phyloP scores from a whole-genome alignment of 164 flowering plant species.

The Protea cynaroides region DNA sequence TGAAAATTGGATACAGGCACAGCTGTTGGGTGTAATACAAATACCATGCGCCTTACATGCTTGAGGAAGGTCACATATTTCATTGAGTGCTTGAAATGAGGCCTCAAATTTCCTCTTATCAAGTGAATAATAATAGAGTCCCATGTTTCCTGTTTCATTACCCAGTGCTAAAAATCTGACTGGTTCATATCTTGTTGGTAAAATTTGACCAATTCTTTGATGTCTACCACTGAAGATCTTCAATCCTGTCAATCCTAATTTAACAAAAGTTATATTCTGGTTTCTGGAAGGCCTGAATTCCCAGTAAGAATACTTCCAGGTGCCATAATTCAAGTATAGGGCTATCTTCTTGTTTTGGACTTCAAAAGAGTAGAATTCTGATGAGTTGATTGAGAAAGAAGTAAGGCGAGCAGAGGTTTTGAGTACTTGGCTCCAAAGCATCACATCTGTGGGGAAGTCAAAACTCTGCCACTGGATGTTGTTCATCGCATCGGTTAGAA shows the following conservation, averaged over 20 bases:
- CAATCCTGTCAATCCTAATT: constrained; percentile 47
- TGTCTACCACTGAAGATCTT: constrained; percentile 35
- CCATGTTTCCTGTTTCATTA: constrained; percentile 59
- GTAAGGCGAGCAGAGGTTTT: constrained; percentile 49
- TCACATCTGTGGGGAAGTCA: constrained; percentile 70
- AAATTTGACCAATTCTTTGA: constrained; percentile 43
- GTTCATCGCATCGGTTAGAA: constrained; percentile 40
- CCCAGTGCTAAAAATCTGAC: constrained; percentile 54
- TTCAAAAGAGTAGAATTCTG: constrained; percentile 37
- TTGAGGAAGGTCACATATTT: constrained; percentile 74
- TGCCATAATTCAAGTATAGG: constrained; percentile 47
- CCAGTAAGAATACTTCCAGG: constrained; percentile 73
- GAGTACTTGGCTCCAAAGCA: constrained; percentile 68
- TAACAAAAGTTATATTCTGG: constrained; percentile 41
- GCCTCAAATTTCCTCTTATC: constrained; percentile 41
- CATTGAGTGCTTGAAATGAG: constrained; percentile 52
- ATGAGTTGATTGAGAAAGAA: constrained; percentile 41
- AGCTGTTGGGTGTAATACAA: constrained; percentile 49
- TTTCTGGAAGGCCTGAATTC: constrained; percentile 44
- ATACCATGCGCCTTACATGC: constrained; percentile 66
- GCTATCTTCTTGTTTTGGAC: constrained; percentile 48
- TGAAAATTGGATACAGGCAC: constrained; percentile 46
- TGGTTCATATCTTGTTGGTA: constrained; percentile 23
- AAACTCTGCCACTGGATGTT: constrained; percentile 81
- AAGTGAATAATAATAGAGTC: constrained; percentile 56